Percentiles rank a stretch among this genome's conserved stretches.
These are phyloP conservation scores for Suhomyces kunorum DNA, from an alignment of 1,139 yeast genomes.

Conservation along the genomic window DNA sequence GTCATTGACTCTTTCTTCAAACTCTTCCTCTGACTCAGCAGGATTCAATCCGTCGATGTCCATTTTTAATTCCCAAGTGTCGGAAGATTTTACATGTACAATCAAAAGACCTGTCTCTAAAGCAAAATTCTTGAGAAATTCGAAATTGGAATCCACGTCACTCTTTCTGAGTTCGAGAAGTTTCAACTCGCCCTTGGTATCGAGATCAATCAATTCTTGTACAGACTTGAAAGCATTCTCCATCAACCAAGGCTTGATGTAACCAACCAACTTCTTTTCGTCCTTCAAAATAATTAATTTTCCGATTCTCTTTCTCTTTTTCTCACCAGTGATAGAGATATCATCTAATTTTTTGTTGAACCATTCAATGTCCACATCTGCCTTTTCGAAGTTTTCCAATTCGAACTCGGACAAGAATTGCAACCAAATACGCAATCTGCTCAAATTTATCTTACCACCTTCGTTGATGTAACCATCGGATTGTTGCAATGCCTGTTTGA, in stretches of 20 bases:
- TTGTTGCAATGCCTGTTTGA: conserved; percentile 73
- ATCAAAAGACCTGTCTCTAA: conserved; percentile 66
- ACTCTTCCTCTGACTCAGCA: conserved; percentile 63
- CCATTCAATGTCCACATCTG: conserved; percentile 88
- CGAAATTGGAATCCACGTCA: conserved; percentile 51
- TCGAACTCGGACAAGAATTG: conserved; percentile 69
- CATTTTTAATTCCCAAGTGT: conserved; percentile 56
- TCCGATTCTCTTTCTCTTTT: conserved; percentile 65
- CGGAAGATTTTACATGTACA: conserved; percentile 58
- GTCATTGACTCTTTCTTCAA: conserved; percentile 48
- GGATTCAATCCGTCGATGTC: conserved; percentile 77
- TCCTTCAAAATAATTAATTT: conserved; percentile 66
- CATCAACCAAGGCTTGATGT: conserved; percentile 69
- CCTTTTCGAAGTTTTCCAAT: conserved; percentile 75
- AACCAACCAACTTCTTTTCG: conserved; percentile 66
- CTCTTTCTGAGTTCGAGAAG: conserved; percentile 50
- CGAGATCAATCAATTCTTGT: conserved; percentile 34
- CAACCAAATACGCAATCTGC: conserved; percentile 73
- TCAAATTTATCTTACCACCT: conserved; percentile 75
- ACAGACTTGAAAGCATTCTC: conserved; percentile 37
- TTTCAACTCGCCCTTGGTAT: conserved; percentile 50
- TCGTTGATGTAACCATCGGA: conserved; percentile 86
- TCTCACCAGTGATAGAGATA: conserved; percentile 72
- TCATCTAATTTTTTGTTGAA: conserved; percentile 81
- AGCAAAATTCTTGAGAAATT: conserved; percentile 62